Conservation (phyloP, 805 yeast genomes). For the Zygosaccharomyces pseudorouxii region DNA sequence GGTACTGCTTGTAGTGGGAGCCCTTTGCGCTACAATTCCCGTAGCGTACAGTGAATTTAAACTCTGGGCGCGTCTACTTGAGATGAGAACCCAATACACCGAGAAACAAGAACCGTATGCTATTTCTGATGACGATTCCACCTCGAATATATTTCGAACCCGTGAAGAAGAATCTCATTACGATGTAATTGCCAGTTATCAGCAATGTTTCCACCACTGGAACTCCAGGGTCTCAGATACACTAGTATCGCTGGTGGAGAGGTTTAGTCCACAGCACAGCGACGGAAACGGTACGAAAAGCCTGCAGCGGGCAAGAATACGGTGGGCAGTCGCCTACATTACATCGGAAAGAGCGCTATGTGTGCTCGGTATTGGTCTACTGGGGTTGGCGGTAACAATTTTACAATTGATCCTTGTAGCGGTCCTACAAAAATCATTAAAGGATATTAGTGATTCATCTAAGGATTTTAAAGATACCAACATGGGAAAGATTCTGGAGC, state of each 20-base stretch:
- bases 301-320: slow-evolving; percentile 20
- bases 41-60: slow-evolving; percentile 43
- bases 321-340: slow-evolving; percentile 42
- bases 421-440: slow-evolving; percentile 10
- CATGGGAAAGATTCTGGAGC: slow-evolving; percentile 23
- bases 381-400: slow-evolving; percentile 51
- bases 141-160: slow-evolving; percentile 3
- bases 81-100: slow-evolving; percentile 31
- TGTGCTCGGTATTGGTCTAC: slow-evolving; percentile 48
- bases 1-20: slow-evolving; percentile 37
- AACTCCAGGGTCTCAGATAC: slow-evolving; percentile 12
- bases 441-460: slow-evolving; percentile 3
- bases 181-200: slow-evolving; percentile 22
- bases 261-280: not conserved
- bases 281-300: not conserved
- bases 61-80: slow-evolving; percentile 45
- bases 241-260: slow-evolving; percentile 5
- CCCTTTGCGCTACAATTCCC: slow-evolving; percentile 42
- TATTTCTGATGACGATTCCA: slow-evolving; percentile 2
- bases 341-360: slow-evolving; percentile 49
- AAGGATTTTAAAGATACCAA: slow-evolving; percentile 6
- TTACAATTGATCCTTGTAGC: slow-evolving; percentile 50
- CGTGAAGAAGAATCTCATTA: not conserved
- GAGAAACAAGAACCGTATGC: not conserved
- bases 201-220: slow-evolving; percentile 23